These are phyloP conservation scores for Coemansia sp. DNA, from an alignment of 192 early-diverging fungal species.

Conservation along the genomic window DNA sequence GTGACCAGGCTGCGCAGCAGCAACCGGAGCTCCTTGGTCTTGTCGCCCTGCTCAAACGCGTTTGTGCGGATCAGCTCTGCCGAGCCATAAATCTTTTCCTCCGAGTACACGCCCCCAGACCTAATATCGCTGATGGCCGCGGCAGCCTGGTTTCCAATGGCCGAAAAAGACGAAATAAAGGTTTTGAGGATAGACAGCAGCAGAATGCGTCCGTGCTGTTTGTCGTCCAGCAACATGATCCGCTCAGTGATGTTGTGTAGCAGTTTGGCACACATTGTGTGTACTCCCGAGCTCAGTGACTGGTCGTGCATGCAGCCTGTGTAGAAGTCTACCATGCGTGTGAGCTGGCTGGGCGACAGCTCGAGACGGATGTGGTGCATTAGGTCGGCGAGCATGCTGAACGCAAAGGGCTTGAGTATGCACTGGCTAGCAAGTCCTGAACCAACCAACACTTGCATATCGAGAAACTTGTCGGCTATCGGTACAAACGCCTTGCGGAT, in stretches of 20 bases:
- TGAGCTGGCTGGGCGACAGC: constrained; percentile 74
- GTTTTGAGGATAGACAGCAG: constrained; percentile 82
- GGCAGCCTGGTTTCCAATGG: constrained; percentile 34
- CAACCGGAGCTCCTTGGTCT: constrained; percentile 69
- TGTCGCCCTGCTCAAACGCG: constrained; percentile 46
- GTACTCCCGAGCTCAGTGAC: constrained; percentile 84
- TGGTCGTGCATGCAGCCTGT: constrained; percentile 90
- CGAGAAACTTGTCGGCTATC: constrained; percentile 88
- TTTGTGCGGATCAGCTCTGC: constrained; percentile 46
- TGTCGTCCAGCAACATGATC: constrained; percentile 66
- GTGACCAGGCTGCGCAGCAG: constrained; percentile 87
- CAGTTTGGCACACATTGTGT: constrained; percentile 96
- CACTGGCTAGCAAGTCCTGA: constrained; percentile 90
- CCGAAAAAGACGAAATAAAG: constrained; percentile 58
- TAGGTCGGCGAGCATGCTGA: constrained; percentile 93
- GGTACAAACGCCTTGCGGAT: constrained; percentile 85
- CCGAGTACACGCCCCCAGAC: constrained; percentile 16
- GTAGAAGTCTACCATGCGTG: constrained; percentile 85
- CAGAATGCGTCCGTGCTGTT: constrained; percentile 62
- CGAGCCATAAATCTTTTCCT: constrained; percentile 37
- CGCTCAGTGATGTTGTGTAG: constrained; percentile 88
- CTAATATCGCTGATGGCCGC: constrained; percentile 27
- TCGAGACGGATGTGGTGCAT: constrained; percentile 92
- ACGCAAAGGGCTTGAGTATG: constrained; percentile 86
- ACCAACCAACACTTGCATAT: constrained; percentile 92